Conservation (phyloP, 768 basidiomycete species). For the Russula olivacea region DNA sequence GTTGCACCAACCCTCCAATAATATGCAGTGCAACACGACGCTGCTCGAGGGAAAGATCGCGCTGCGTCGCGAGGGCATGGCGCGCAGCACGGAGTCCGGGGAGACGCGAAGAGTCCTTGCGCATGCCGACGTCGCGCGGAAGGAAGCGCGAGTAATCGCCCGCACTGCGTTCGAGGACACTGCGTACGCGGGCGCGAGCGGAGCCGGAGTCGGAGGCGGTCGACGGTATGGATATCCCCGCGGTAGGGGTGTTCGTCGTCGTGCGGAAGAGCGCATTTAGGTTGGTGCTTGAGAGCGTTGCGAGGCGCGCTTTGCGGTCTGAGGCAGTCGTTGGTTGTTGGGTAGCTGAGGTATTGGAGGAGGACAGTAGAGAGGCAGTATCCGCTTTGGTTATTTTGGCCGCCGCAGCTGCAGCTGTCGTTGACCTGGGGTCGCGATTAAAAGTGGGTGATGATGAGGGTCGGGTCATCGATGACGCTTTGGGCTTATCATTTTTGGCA, state of each 20-base stretch:
- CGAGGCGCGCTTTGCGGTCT: not conserved
- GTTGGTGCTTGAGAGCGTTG: constrained; percentile 14
- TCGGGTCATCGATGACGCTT: constrained; percentile 6
- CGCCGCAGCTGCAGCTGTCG: not conserved
- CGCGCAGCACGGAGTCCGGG: constrained; percentile 42
- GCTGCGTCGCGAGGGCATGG: constrained; percentile 40
- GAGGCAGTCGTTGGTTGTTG: not conserved
- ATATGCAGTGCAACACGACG: constrained; percentile 39
- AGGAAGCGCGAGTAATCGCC: constrained; percentile 51
- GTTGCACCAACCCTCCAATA: constrained; percentile 27
- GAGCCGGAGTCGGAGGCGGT: constrained; percentile 6
- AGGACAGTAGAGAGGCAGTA: not conserved
- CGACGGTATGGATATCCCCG: not conserved
- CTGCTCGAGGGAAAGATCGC: constrained; percentile 37
- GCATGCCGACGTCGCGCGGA: constrained; percentile 27
- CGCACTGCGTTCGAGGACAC: constrained; percentile 35
- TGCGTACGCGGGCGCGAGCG: constrained; percentile 28
- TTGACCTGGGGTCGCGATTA: not conserved
- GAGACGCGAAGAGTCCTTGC: constrained; percentile 30
- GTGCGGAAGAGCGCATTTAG: constrained; percentile 18
- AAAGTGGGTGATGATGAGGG: not conserved
- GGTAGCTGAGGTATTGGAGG: not conserved
- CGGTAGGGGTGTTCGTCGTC: not conserved
- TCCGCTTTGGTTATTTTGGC: not conserved
- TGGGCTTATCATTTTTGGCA: not conserved